Percentiles rank a stretch among this genome's conserved stretches.
phyloP scores from a whole-genome alignment of 2,329 filamentous ascomycete genomes.

The Colletotrichum filicis region DNA sequence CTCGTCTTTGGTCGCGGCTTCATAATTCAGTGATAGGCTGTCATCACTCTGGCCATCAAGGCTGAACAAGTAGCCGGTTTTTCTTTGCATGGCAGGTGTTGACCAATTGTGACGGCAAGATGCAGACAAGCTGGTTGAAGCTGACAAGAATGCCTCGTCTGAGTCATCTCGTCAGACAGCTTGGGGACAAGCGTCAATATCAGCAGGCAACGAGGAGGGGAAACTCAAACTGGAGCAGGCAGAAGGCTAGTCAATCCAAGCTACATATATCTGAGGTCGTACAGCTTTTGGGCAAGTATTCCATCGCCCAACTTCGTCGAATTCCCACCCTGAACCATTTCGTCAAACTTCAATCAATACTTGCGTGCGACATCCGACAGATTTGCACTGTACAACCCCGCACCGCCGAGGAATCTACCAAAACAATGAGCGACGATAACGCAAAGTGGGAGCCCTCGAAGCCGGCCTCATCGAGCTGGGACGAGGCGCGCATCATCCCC shows the following conservation, averaged over 20 bases:
- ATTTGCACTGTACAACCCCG: background rate
- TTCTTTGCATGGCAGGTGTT: background rate
- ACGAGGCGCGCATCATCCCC: background rate
- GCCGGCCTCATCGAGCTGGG: background rate
- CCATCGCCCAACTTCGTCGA: background rate
- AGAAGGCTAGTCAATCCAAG: background rate
- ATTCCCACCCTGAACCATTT: background rate
- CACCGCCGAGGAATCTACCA: background rate
- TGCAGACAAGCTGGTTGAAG: background rate
- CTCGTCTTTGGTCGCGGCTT: background rate
- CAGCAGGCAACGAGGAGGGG: background rate
- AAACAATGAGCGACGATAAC: background rate
- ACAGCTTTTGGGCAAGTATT: background rate
- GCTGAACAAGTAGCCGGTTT: background rate
- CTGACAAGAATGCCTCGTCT: background rate
- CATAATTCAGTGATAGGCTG: background rate
- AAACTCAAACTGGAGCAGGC: background rate
- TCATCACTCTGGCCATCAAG: too few relatives aligned
- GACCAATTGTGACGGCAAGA: background rate
- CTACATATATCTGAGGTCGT: background rate
- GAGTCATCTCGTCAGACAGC: background rate
- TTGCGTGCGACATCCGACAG: background rate
- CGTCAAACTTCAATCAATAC: background rate
- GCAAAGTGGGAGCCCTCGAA: background rate
- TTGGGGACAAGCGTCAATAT: background rate